Conservation (phyloP, 768 basidiomycete genomes). For the Lactarius hengduanensis region DNA sequence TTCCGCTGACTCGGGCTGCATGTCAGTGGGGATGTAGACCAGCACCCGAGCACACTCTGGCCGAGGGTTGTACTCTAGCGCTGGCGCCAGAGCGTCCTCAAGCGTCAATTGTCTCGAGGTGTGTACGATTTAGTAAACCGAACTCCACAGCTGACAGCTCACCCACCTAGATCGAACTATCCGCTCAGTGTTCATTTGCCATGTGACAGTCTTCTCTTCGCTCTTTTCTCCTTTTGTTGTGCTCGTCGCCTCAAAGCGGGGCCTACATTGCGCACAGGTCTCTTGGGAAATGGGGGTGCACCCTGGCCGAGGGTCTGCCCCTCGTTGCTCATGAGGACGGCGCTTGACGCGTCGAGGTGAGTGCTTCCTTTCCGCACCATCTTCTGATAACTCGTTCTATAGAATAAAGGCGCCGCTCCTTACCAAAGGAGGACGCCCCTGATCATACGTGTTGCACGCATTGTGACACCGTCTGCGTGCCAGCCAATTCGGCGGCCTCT, state of each 20-base stretch:
- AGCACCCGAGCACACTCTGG: neutral
- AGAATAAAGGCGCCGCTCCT: neutral
- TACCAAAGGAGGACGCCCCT: neutral
- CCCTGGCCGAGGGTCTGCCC: slow-evolving; percentile 2
- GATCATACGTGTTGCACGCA: neutral
- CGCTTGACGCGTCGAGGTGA: neutral
- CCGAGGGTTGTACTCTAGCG: neutral
- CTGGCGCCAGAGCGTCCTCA: neutral
- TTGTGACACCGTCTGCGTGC: neutral
- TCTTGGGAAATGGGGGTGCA: slow-evolving; percentile 1
- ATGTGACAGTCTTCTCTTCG: neutral
- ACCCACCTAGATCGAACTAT: neutral
- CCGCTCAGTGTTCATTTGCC: neutral
- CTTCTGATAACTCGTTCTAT: neutral
- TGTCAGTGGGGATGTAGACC: neutral
- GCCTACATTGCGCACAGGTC: neutral
- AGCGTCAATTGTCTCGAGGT: neutral
- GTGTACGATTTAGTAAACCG: neutral
- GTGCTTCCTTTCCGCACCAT: neutral
- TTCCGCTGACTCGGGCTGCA: neutral
- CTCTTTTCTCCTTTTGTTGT: neutral
- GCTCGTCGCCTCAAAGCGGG: neutral
- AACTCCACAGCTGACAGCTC: neutral
- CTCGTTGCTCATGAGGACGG: neutral
- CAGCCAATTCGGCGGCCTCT: neutral